Evolutionary conservation across 805 yeast genomes (phyloP), one percentile per base, ranked within the genome.

Genomic region (Monosporozyma servazzii): DNA sequence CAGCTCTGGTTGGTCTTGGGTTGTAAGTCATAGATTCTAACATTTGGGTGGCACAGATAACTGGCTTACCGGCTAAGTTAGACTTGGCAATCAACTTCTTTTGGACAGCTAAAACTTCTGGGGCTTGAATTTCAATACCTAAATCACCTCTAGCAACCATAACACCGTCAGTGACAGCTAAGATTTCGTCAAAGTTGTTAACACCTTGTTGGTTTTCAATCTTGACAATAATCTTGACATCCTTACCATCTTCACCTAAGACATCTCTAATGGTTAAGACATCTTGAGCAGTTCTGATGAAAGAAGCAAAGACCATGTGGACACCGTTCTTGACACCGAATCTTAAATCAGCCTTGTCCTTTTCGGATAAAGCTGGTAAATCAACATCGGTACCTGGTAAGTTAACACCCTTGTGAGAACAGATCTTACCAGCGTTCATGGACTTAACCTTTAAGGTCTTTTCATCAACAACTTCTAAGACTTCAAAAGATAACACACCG

Each of bases 81-180:
- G 96, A 93, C 79, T 93, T 93, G 69, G 99, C 98, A 71, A 93
- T 91, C 77, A 93, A 80, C 79, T 90, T 96, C 82, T 93, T 93
- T 79, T 93, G 99, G 64, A 90, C 98, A 65, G 93, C 89, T 73
- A 93, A 90, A 58, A 93, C 99, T 78, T 90, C 95, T 59, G 97
- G 91, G 60, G 99, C 98, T 61, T 98, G 98, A 68, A 93, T 93
- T 79, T 93, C 99, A 68, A 93, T 93, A 81, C 99, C 99, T 67
- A 93, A 81, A 74, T 93, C 99, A 80, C 99, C 99, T 77, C 99
- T 86, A 67, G 99, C 99, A 72, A 93, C 98, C 99, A 93, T 93
- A 69, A 93, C 96, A 79, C 98, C 99, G 71, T 93, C 99, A 57
- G 99, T 93, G 73, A 83, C 96, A 66, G 71, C 72, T 71, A 93